Base-by-base conservation (phyloP, 202 grass and related monocot genomes). In the Eragrostis tef region DNA sequence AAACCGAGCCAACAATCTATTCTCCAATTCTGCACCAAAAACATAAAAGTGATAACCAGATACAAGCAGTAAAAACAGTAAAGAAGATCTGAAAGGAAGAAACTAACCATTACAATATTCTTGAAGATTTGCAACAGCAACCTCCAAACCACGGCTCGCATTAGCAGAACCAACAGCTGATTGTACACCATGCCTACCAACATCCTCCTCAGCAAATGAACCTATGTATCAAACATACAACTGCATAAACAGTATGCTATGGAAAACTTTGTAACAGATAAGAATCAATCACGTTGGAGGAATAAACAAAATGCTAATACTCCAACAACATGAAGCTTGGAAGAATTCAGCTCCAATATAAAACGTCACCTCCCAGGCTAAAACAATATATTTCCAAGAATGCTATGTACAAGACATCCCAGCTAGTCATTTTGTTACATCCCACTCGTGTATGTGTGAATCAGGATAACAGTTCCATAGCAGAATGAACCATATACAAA, bases 81-180 rank as follows among this genome's bases (percentile, higher is more conserved):
- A 41, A 82, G 46, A 14, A 46, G 64, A 62, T 54, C 22, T 74
- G 34, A 75, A 49, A 70, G 36, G 57, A 64, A 83, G 53, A 31
- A 92, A 89, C 89, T 31, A 39, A 98, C 96, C 96, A 52, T 98
- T 98, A 85, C 96, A 98, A 69, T 98, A 98, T 8, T 98, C 96
- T 93, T 95, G 96, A 64, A 98, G 96, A 93, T 98, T 98, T 78
- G 96, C 90, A 83, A 95, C 96, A 64, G 96, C 96, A 90, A 98
- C 96, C 83, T 98, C 96, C 73, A 98, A 88, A 79, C 96, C 96
- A 87, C 96, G 90, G 73, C 92, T 98, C 78, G 96, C 92, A 95
- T 95, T 95, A 88, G 92, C 87, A 85, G 90, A 94, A 87, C 96
- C 92, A n/a, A 97, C 89, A 42, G 85, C 87, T 54, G 89, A 73